Conservation (phyloP, 148 eudicot genomes). For the Silene latifolia region DNA sequence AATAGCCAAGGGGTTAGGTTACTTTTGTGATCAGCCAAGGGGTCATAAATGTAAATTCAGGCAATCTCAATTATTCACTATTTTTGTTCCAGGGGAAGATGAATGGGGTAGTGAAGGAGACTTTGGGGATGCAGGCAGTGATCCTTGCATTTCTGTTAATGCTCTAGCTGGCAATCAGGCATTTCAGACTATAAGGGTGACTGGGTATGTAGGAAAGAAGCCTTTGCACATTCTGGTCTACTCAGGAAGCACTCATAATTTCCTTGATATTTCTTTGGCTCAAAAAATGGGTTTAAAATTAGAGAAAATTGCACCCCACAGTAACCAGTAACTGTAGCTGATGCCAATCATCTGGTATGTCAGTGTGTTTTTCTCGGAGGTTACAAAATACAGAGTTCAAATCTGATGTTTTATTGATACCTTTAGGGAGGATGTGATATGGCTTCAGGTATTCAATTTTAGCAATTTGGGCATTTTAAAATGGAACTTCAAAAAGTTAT, state of each 20-base stretch:
- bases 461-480: background rate
- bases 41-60: background rate
- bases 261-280: background rate
- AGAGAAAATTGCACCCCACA: background rate
- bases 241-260: background rate
- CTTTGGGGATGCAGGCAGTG: too few relatives aligned
- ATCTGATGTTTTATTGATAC: background rate
- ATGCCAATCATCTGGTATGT: background rate
- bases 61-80: too few relatives aligned
- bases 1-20: slow-evolving; percentile 6
- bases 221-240: slow-evolving; percentile 9
- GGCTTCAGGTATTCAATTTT: background rate
- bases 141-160: slow-evolving; percentile 5
- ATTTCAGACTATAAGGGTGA: slow-evolving; percentile 17
- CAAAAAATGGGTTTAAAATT: background rate
- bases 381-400: background rate
- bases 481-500: background rate
- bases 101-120: background rate
- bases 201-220: background rate
- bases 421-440: background rate
- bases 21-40: slow-evolving; percentile 1
- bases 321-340: background rate
- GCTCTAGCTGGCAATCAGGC: background rate
- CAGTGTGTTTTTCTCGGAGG: background rate
- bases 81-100: background rate